A percentile compares a stretch with the other conserved stretches of the same genome.
Evolutionary conservation across 805 yeast species (phyloP).

Genomic region (Sugiyamaella valdiviana): DNA sequence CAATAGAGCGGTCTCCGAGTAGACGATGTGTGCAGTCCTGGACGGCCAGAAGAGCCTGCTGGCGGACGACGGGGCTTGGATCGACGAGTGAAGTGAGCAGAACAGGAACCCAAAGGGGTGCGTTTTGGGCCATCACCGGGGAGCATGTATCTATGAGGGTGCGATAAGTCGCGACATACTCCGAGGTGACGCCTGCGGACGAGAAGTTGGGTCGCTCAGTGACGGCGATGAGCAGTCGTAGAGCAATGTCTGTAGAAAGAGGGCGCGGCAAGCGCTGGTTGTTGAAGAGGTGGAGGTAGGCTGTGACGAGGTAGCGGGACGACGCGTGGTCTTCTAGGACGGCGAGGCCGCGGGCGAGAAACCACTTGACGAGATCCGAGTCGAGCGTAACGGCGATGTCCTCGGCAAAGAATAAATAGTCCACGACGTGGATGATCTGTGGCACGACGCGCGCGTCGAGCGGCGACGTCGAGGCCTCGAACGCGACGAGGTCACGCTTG

Average conservation of each 20-base stretch:
- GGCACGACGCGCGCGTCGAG: constrained; percentile 13
- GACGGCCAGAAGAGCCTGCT: constrained; percentile 12
- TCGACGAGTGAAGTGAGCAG: constrained; percentile 10
- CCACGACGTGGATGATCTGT: constrained; percentile 18
- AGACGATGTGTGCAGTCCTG: constrained; percentile 15
- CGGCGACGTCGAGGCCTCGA: constrained; percentile 10
- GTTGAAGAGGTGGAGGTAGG: constrained; percentile 20
- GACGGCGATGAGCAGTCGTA: constrained; percentile 13
- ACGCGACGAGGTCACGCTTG: constrained; percentile 14
- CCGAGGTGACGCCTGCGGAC: constrained; percentile 16
- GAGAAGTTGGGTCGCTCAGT: constrained; percentile 12
- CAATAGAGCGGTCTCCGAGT: constrained; percentile 12
- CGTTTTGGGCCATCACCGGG: constrained; percentile 12
- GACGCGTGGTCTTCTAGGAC: constrained; percentile 14
- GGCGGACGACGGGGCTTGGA: constrained; percentile 12
- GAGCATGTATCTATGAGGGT: constrained; percentile 10
- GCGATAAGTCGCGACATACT: constrained; percentile 13
- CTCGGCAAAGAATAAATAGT: constrained; percentile 16
- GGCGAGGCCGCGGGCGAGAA: constrained; percentile 15
- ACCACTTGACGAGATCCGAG: constrained; percentile 15
- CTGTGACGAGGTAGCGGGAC: constrained; percentile 16
- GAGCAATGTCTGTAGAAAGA: constrained; percentile 13
- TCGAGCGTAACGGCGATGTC: constrained; percentile 16
- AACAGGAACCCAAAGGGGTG: constrained; percentile 17
- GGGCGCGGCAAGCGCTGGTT: constrained; percentile 17